Conservation (phyloP, 345 rosid species). For the Corchorus olitorius region DNA sequence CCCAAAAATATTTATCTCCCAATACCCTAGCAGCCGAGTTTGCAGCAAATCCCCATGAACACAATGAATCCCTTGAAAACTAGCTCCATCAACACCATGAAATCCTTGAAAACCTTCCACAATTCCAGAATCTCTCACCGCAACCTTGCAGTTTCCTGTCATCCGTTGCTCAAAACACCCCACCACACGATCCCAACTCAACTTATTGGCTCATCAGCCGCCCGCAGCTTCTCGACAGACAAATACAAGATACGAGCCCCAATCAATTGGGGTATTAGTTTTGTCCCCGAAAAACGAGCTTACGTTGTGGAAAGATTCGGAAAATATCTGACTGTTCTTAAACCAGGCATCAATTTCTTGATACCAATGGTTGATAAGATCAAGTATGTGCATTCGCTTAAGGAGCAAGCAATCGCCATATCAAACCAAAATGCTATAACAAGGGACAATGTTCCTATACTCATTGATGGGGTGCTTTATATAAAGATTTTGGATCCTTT, state of each 20-base stretch:
- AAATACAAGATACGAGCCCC: neutral
- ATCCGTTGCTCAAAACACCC: neutral
- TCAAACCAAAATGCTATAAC: neutral
- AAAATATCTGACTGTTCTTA: neutral
- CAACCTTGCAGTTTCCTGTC: neutral
- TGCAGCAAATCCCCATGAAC: neutral
- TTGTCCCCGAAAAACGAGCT: constrained; percentile 4
- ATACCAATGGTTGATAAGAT: neutral
- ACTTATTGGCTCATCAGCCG: neutral
- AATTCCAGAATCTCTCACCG: neutral
- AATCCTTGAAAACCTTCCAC: neutral
- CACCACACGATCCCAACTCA: neutral
- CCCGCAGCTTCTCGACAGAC: neutral
- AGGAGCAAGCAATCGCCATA: constrained; percentile 13
- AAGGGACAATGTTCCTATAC: constrained; percentile 5
- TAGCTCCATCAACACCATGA: neutral
- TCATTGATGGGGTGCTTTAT: constrained; percentile 14
- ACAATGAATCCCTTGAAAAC: constrained; percentile 5
- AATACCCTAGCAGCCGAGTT: neutral
- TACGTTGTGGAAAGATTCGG: neutral
- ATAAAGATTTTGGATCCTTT: constrained; percentile 9
- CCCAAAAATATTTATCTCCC: neutral
- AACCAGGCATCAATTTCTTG: constrained; percentile 2
- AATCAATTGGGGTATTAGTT: neutral
- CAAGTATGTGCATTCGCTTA: neutral